phyloP scores from a whole-genome alignment of 192 early-diverging fungal genomes.

The Backusella westeae region DNA sequence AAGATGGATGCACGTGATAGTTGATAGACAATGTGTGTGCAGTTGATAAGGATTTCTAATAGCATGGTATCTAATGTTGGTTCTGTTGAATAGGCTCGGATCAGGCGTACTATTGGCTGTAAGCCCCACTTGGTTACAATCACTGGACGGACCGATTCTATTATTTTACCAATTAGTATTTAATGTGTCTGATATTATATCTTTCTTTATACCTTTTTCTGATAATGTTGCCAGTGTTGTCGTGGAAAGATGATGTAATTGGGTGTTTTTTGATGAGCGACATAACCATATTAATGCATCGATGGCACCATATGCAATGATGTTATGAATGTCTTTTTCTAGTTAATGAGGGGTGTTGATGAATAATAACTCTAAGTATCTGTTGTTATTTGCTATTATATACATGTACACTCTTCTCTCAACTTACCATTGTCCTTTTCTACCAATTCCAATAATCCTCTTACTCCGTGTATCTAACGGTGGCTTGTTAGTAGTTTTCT shows the following conservation, averaged over 20 bases:
- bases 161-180: no score
- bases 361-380: neutral
- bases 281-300: conserved; percentile 56
- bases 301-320: conserved; percentile 51
- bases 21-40: conserved; percentile 14
- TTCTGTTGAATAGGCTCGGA: conserved; percentile 14
- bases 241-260: conserved; percentile 48
- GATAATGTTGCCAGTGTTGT: conserved; percentile 46
- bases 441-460: conserved; percentile 52
- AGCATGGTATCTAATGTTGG: neutral
- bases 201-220: conserved; percentile 38
- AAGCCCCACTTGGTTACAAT: conserved; percentile 52
- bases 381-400: neutral
- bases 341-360: neutral
- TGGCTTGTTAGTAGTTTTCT: neutral
- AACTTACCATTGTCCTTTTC: conserved; percentile 50
- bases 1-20: conserved; percentile 15
- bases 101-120: conserved; percentile 39
- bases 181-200: neutral
- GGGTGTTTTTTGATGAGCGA: conserved; percentile 29
- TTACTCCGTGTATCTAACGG: conserved; percentile 36
- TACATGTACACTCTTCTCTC: neutral
- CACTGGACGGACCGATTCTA: conserved; percentile 47
- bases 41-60: conserved; percentile 13
- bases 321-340: conserved; percentile 44